Conservation (phyloP, 768 basidiomycete genomes). For the Tylopilus plumbeoviolaceoides region DNA sequence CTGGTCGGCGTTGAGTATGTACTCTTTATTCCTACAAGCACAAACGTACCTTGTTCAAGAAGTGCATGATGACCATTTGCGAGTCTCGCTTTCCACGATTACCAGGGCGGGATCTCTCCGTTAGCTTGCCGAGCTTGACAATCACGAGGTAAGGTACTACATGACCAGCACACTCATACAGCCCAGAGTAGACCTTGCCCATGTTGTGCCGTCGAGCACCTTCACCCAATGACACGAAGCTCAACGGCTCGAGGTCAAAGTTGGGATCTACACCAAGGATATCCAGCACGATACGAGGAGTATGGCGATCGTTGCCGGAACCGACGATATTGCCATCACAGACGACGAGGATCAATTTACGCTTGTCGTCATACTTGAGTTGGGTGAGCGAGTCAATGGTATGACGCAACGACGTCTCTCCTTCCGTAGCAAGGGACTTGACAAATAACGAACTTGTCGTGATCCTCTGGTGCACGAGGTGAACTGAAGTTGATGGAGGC, state of each 20-base stretch:
- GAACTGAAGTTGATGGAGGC: too few species aligned
- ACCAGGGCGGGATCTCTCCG: slow-evolving; percentile 87
- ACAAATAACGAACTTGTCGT: too few species aligned
- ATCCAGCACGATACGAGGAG: slow-evolving; percentile 91
- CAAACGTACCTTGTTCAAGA: slow-evolving; percentile 33
- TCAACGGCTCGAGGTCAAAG: slow-evolving; percentile 89
- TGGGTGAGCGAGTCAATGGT: too few species aligned
- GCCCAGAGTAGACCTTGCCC: slow-evolving; percentile 94
- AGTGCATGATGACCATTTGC: slow-evolving; percentile 94
- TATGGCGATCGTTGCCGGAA: too few species aligned
- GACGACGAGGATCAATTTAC: too few species aligned
- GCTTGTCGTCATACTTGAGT: too few species aligned
- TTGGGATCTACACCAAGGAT: slow-evolving; percentile 94
- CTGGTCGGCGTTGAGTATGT: slow-evolving; percentile 32
- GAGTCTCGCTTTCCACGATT: slow-evolving; percentile 97
- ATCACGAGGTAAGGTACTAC: slow-evolving; percentile 93
- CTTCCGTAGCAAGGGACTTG: too few species aligned
- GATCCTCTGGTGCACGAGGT: too few species aligned
- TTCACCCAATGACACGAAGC: slow-evolving; percentile 71
- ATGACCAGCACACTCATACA: slow-evolving; percentile 92
- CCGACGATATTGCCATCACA: too few species aligned
- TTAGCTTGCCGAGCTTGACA: slow-evolving; percentile 95
- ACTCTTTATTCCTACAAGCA: too few species aligned
- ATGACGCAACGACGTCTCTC: too few species aligned
- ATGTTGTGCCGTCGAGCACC: slow-evolving; percentile 82